Evolutionary conservation across 108 stramenopile genomes (phyloP).

Genomic region (Skeletonema potamos): DNA sequence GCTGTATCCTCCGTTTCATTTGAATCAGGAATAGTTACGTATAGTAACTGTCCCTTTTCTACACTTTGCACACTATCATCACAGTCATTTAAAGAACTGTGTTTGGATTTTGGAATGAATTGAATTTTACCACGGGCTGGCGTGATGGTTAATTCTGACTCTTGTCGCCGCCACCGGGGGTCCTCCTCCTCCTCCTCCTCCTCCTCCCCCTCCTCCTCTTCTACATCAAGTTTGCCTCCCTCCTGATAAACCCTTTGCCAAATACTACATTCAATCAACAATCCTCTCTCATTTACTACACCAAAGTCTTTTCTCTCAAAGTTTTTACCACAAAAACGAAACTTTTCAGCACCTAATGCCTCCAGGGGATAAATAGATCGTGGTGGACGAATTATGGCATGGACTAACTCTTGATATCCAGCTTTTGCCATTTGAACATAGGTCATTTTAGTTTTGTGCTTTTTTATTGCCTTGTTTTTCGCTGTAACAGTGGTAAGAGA

Average conservation of each 20-base stretch:
- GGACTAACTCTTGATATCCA: constrained; percentile 93
- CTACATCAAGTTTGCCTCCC: background rate
- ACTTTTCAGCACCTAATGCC: constrained; percentile 65
- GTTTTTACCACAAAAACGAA: constrained; percentile 46
- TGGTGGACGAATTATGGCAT: constrained; percentile 98
- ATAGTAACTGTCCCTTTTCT: constrained; percentile 36
- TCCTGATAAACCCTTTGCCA: constrained; percentile 18
- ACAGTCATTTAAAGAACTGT: constrained; percentile 1
- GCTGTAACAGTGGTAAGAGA: too few relatives aligned
- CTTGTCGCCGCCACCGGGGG: too few relatives aligned
- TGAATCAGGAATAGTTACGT: constrained; percentile 25
- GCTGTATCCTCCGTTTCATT: background rate
- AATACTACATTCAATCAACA: constrained; percentile 38
- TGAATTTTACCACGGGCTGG: background rate
- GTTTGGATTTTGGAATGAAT: background rate
- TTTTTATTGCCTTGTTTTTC: background rate
- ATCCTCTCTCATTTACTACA: constrained; percentile 35
- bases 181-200: constrained; percentile 7
- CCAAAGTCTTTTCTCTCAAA: constrained; percentile 37
- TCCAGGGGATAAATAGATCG: constrained; percentile 75
- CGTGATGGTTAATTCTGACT: background rate
- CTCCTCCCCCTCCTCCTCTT: constrained; percentile 6
- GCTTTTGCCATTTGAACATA: constrained; percentile 68
- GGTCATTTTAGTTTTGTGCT: background rate
- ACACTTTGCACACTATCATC: constrained; percentile 30